phyloP scores from a whole-genome alignment of 176 grass and related monocot genomes.

The Bromus sterilis region DNA sequence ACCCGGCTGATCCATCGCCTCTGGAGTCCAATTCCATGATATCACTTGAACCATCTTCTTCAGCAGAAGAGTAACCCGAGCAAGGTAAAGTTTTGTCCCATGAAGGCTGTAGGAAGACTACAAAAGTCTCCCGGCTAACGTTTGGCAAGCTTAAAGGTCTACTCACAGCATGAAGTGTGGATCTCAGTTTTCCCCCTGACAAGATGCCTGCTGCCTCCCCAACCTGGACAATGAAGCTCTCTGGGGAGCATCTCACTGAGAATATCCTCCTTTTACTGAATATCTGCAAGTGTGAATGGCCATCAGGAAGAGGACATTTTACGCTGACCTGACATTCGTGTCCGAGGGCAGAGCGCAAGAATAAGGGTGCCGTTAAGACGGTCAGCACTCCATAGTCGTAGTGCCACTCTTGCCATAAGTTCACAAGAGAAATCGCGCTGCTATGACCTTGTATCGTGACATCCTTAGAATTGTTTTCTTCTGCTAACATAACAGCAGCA shows the following conservation, averaged over 20 bases:
- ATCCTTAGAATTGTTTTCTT: neutral
- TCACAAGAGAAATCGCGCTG: neutral
- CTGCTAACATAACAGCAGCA: neutral
- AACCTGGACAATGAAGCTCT: constrained; percentile 80
- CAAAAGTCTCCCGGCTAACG: constrained; percentile 78
- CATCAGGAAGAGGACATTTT: constrained; percentile 43
- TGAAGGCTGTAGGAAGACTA: constrained; percentile 78
- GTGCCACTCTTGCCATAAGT: constrained; percentile 98
- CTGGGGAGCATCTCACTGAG: constrained; percentile 49
- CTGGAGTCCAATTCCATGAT: neutral
- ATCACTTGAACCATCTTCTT: constrained; percentile 39
- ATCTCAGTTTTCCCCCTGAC: constrained; percentile 64
- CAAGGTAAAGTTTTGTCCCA: constrained; percentile 65
- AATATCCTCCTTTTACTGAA: constrained; percentile 50
- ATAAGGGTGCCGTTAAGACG: constrained; percentile 71
- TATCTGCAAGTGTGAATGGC: constrained; percentile 60
- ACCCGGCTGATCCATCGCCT: neutral
- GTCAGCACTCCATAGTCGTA: constrained; percentile 87
- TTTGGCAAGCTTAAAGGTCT: constrained; percentile 33
- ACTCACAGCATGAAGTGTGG: constrained; percentile 73
- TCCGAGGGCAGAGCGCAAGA: constrained; percentile 27
- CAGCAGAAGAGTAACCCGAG: constrained; percentile 7
- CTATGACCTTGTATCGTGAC: neutral
- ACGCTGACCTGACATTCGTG: constrained; percentile 21
- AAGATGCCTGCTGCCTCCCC: constrained; percentile 78